These are phyloP conservation scores for Vigna unguiculata DNA, from an alignment of 306 rosid species.

Conservation along the genomic window DNA sequence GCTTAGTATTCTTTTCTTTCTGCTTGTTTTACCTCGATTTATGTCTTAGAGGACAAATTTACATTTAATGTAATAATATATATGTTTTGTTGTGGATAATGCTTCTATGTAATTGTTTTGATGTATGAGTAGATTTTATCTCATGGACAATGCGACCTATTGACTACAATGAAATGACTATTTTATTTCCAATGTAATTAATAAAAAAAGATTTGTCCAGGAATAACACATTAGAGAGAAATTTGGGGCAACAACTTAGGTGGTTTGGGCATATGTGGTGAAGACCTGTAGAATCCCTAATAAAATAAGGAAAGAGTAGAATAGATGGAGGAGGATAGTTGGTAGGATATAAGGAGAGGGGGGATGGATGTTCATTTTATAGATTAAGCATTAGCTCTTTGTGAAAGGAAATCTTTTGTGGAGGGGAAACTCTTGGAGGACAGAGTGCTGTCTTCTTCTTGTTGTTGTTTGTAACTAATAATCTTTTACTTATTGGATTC, in stretches of 20 bases:
- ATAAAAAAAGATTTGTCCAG: background rate
- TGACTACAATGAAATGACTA: too few relatives aligned
- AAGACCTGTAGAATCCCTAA: background rate
- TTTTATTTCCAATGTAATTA: background rate
- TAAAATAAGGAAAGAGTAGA: background rate
- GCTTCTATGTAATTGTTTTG: constrained; percentile 8
- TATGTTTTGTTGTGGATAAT: constrained; percentile 31
- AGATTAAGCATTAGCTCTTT: too few relatives aligned
- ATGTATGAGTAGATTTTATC: constrained; percentile 8
- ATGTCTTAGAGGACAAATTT: background rate
- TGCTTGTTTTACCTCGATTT: background rate
- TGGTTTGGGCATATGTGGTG: background rate
- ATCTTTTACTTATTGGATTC: too few relatives aligned
- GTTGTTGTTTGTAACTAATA: too few relatives aligned
- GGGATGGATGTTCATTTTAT: too few relatives aligned
- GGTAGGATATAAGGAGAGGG: too few relatives aligned
- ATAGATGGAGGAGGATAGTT: background rate
- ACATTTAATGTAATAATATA: constrained; percentile 9
- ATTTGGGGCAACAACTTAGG: background rate
- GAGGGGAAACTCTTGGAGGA: too few relatives aligned
- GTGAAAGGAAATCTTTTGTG: too few relatives aligned
- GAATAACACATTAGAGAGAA: background rate
- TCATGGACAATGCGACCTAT: too few relatives aligned
- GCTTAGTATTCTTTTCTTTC: background rate
- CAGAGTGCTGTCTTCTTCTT: too few relatives aligned